Percentiles rank a stretch among this genome's conserved stretches.
phyloP scores from a whole-genome alignment of 352 stramenopile species.

The Phytophthora syringae region DNA sequence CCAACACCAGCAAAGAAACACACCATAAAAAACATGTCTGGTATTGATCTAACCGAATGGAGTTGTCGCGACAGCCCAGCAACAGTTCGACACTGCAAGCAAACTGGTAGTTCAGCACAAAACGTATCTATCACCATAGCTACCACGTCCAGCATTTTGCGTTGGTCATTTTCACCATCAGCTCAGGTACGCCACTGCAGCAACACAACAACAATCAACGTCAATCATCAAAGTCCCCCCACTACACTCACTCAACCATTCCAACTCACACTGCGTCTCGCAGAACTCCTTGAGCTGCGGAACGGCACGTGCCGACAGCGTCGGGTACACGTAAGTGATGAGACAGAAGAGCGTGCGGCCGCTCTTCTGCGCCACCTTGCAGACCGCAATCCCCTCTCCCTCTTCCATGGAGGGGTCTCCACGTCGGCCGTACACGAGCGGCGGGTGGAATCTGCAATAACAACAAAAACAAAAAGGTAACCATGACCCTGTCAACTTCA shows the following conservation, averaged over 20 bases:
- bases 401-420: conserved; percentile 71
- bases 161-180: conserved; percentile 11
- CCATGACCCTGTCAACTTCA: conserved; percentile 20
- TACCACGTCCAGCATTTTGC: not conserved
- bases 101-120: conserved; percentile 8
- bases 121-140: no score
- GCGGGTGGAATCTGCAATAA: conserved; percentile 67
- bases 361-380: conserved; percentile 64
- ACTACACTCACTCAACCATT: not conserved
- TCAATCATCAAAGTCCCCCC: not conserved
- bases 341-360: conserved; percentile 62
- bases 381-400: conserved; percentile 75
- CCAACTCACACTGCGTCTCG: conserved; percentile 51
- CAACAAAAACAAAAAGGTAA: conserved; percentile 4
- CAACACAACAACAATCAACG: conserved; percentile 2
- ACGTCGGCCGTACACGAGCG: conserved; percentile 76
- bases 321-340: conserved; percentile 86
- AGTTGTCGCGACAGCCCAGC: not conserved
- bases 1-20: no score
- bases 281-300: conserved; percentile 85
- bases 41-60: conserved; percentile 6
- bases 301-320: conserved; percentile 74
- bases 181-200: conserved; percentile 22
- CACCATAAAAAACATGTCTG: not conserved
- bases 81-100: not conserved